phyloP scores from a whole-genome alignment of 78 protist genomes.

The Pelomyxa schiedti region DNA sequence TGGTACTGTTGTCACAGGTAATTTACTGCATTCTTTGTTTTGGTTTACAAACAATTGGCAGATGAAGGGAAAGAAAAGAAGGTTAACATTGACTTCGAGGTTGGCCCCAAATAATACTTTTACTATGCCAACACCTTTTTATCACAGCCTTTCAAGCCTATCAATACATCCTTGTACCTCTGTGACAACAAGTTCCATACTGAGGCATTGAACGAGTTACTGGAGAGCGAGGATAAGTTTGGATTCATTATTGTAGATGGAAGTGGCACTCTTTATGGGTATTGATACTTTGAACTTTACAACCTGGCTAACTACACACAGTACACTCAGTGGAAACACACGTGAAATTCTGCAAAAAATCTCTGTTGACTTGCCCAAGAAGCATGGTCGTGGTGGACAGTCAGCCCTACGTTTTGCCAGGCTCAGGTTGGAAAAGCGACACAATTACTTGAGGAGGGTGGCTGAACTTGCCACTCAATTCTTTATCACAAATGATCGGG shows the following conservation, averaged over 20 bases:
- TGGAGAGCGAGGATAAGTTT: slow-evolving; percentile 90
- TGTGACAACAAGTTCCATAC: slow-evolving; percentile 99
- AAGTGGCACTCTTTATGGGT: slow-evolving; percentile 95
- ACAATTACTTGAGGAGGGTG: slow-evolving; percentile 93
- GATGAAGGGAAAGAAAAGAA: slow-evolving; percentile 93
- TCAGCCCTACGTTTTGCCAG: slow-evolving; percentile 98
- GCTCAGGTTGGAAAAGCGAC: slow-evolving; percentile 95
- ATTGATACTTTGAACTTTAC: no score
- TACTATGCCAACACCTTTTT: no score
- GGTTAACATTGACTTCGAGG: slow-evolving; percentile 93
- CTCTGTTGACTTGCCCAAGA: slow-evolving; percentile 98
- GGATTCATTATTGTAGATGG: slow-evolving; percentile 98
- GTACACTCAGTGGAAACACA: slow-evolving; percentile 86
- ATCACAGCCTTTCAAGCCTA: slow-evolving; percentile 98
- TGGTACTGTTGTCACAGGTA: slow-evolving; percentile 93
- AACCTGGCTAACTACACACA: no score
- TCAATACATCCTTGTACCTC: slow-evolving; percentile 94
- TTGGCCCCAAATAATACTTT: no score
- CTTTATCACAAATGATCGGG: slow-evolving; percentile 92
- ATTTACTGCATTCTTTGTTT: no score
- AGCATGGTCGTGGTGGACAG: slow-evolving; percentile 99
- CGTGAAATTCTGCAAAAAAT: slow-evolving; percentile 86
- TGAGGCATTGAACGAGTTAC: slow-evolving; percentile 83
- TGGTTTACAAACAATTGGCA: no score
- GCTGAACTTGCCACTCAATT: slow-evolving; percentile 86